These are phyloP conservation scores for Metroxylon sagu DNA, from an alignment of 176 grass and related monocot species.

Conservation along the genomic window DNA sequence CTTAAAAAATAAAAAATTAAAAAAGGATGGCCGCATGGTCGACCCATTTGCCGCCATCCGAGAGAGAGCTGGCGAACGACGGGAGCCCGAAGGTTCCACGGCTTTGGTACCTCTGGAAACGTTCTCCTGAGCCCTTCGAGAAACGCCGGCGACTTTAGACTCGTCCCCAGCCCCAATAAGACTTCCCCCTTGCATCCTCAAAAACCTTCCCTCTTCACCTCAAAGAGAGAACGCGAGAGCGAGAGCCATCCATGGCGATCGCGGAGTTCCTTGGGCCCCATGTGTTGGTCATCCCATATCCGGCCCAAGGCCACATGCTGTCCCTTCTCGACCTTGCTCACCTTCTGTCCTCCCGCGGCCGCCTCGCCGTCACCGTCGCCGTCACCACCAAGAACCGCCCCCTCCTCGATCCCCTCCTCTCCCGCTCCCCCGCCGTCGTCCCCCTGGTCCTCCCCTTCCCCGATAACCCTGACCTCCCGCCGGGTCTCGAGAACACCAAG, in stretches of 20 bases:
- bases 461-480: slow-evolving; percentile 28
- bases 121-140: no score
- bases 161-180: no score
- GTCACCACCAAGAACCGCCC: slow-evolving; percentile 39
- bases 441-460: slow-evolving; percentile 53
- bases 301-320: slow-evolving; percentile 49
- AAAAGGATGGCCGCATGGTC: no score
- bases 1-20: no score
- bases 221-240: neutral
- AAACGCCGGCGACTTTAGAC: no score
- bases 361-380: slow-evolving; percentile 31
- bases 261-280: slow-evolving; percentile 12
- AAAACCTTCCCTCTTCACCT: no score
- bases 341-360: slow-evolving; percentile 29
- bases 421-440: slow-evolving; percentile 30
- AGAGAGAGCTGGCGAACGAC: no score
- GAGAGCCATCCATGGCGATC: slow-evolving; percentile 13
- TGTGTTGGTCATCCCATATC: slow-evolving; percentile 43
- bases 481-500: slow-evolving; percentile 36
- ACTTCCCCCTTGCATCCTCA: no score
- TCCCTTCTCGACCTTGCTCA: slow-evolving; percentile 43
- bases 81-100: no score
- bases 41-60: no score
- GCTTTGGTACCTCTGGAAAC: no score
- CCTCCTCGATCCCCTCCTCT: slow-evolving; percentile 49